Evolutionary conservation across 306 rosid species (phyloP), one percentile per base, ranked within the genome.

Genomic region (Mimosa bimucronata): DNA sequence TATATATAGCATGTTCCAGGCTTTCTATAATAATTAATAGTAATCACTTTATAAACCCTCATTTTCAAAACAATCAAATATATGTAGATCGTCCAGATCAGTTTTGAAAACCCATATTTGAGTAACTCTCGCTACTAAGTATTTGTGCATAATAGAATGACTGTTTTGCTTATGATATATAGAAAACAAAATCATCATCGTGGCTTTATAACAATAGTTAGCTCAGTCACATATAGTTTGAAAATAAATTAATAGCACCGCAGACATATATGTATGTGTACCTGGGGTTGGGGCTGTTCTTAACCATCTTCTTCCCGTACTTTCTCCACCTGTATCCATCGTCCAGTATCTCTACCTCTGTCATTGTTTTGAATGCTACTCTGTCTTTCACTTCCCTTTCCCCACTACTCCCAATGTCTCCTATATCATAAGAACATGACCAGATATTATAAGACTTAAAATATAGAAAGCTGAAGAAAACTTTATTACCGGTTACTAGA

Each of bases 291-390:
- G 97, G 94, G 88, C 90, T 94, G 90, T 92, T 91, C 85, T 94
- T 94, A 23, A 92, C 98, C 94, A 80, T 91, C 77, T 94, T 94
- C 85, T 94, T 94, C 50, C 98, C 98, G 37, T 94, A 94, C 85
- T 94, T 94, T 80, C 97, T 89, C 98, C 98, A 94, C 77, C 69
- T 94, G 91, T 83, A 92, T 4, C 98, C 97, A 81, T 94, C 97
- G 10, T 94, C 94, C 23, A 94, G 67, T 65, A 91, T 80, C 74
- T 94, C 98, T 73, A 91, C 55, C 83, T 90, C 94, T 68, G 98
- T 86, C 89, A 80, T 80, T 19, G 92, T 94, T 86, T 77, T 94
- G 82, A 94, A 89, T 25, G 95, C 94, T 41, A 88, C 80, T 82
- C 90, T 88, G 23, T 87, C 90, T 67, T 2, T 62, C 16, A 48